These are phyloP conservation scores for Vaccinium myrtillus DNA, from an alignment of 148 eudicot species.

Conservation along the genomic window DNA sequence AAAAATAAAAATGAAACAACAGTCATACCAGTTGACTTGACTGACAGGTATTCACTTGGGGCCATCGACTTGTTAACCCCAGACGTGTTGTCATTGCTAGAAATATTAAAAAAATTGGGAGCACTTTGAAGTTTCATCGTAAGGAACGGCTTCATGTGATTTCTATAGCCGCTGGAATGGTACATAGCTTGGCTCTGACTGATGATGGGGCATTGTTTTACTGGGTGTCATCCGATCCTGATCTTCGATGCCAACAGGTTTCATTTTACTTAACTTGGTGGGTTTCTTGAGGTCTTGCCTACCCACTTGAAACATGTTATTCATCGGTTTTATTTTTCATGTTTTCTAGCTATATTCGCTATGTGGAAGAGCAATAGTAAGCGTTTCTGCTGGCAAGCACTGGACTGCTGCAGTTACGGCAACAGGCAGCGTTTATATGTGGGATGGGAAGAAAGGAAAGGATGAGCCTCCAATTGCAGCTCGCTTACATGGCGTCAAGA, in stretches of 20 bases:
- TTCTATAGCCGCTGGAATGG: slow-evolving; percentile 82
- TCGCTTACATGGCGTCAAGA: slow-evolving; percentile 80
- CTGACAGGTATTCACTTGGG: slow-evolving; percentile 95
- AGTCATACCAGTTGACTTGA: slow-evolving; percentile 11
- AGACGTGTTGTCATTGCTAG: slow-evolving; percentile 75
- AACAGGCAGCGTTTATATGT: slow-evolving; percentile 81
- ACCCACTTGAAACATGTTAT: neutral
- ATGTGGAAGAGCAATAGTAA: slow-evolving; percentile 58
- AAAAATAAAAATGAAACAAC: neutral
- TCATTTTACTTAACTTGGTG: slow-evolving; percentile 11
- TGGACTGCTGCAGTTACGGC: slow-evolving; percentile 83
- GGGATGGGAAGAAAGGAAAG: slow-evolving; percentile 80
- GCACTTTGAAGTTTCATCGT: slow-evolving; percentile 72
- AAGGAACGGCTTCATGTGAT: slow-evolving; percentile 75
- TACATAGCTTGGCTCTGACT: slow-evolving; percentile 85
- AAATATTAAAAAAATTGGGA: slow-evolving; percentile 73
- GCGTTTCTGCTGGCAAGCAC: slow-evolving; percentile 86
- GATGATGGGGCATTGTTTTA: slow-evolving; percentile 88
- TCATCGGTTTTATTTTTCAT: neutral
- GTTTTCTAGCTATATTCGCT: slow-evolving; percentile 56
- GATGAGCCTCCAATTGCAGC: slow-evolving; percentile 53
- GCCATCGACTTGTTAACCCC: slow-evolving; percentile 97
- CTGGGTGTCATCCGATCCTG: slow-evolving; percentile 91
- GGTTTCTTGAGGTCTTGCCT: neutral
- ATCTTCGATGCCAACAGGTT: slow-evolving; percentile 92